Evolutionary conservation across 2,329 filamentous ascomycete species (phyloP).

Genomic region (Curvularia hawaiiensis): DNA sequence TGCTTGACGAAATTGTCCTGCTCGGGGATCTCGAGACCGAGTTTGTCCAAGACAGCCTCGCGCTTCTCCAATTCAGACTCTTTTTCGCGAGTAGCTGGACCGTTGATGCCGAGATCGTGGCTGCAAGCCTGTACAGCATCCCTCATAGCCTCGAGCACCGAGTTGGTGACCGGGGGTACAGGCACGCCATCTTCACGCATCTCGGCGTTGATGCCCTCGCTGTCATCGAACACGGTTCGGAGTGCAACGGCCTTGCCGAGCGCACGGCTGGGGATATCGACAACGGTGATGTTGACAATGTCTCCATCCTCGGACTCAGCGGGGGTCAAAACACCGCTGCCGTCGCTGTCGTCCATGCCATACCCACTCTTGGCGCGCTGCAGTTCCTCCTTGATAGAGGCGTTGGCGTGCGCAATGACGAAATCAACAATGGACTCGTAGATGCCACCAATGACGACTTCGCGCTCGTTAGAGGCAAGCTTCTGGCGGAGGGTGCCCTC

Average conservation of each 20-base stretch:
- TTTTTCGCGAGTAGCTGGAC: conserved; percentile 70
- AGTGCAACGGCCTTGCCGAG: conserved; percentile 89
- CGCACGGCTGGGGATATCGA: conserved; percentile 80
- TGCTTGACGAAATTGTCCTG: conserved; percentile 84
- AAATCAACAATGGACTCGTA: conserved; percentile 96
- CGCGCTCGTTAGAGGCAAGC: conserved; percentile 82
- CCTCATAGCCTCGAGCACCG: conserved; percentile 86
- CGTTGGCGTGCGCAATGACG: conserved; percentile 88
- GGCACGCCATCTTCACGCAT: conserved; percentile 95
- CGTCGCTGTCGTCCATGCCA: conserved; percentile 67
- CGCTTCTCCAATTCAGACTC: conserved; percentile 81
- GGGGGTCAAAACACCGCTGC: conserved; percentile 63
- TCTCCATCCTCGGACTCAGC: conserved; percentile 74
- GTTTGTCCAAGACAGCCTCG: conserved; percentile 83
- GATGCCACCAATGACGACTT: conserved; percentile 79
- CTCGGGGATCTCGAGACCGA: conserved; percentile 79
- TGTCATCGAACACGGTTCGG: conserved; percentile 90
- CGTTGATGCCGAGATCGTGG: conserved; percentile 77
- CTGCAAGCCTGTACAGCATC: conserved; percentile 77
- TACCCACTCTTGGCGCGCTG: conserved; percentile 67
- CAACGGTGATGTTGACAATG: conserved; percentile 84
- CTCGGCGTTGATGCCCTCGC: conserved; percentile 90
- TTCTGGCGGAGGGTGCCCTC: conserved; percentile 79
- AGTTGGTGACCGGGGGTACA: conserved; percentile 74
- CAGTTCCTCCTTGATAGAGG: conserved; percentile 79